phyloP scores from a whole-genome alignment of 257 asterid genomes.

The Capsicum pubescens region DNA sequence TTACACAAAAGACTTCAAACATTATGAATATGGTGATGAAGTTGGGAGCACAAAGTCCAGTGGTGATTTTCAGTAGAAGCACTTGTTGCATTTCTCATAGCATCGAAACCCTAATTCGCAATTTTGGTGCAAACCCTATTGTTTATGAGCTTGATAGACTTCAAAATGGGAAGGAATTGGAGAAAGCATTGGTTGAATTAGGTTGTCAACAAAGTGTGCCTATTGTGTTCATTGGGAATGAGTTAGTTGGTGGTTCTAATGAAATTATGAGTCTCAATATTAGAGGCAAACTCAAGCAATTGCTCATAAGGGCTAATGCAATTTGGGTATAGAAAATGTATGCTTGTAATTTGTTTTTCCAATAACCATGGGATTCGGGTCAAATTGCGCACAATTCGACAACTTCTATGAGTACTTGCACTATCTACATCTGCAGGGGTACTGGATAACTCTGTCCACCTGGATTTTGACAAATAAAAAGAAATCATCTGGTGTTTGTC shows the following conservation, averaged over 20 bases:
- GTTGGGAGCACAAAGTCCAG: constrained; percentile 12
- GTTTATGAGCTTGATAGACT: constrained; percentile 17
- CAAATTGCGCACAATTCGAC: not conserved
- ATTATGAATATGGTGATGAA: constrained; percentile 23
- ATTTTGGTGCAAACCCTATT: constrained; percentile 2
- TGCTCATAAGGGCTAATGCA: constrained; percentile 27
- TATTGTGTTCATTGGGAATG: constrained; percentile 12
- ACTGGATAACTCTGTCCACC: rapidly evolving
- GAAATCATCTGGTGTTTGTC: not conserved
- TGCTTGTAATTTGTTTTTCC: not conserved
- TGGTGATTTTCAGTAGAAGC: constrained; percentile 9
- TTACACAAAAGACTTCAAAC: not conserved
- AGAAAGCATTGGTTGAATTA: constrained; percentile 15
- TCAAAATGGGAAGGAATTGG: constrained; percentile 4
- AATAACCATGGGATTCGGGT: not conserved
- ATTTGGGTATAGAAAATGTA: not conserved
- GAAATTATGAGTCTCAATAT: constrained; percentile 24
- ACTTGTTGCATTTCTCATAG: constrained; percentile 24
- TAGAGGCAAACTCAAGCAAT: constrained; percentile 19
- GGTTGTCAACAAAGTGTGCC: constrained; percentile 14
- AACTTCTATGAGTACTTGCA: not conserved
- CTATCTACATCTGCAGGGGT: not conserved
- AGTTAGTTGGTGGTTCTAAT: constrained; percentile 22
- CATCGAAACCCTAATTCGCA: not conserved
- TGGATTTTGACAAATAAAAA: rapidly evolving